Evolutionary conservation across 257 asterid genomes (phyloP).

Genomic region (Solanum corneliomulleri): DNA sequence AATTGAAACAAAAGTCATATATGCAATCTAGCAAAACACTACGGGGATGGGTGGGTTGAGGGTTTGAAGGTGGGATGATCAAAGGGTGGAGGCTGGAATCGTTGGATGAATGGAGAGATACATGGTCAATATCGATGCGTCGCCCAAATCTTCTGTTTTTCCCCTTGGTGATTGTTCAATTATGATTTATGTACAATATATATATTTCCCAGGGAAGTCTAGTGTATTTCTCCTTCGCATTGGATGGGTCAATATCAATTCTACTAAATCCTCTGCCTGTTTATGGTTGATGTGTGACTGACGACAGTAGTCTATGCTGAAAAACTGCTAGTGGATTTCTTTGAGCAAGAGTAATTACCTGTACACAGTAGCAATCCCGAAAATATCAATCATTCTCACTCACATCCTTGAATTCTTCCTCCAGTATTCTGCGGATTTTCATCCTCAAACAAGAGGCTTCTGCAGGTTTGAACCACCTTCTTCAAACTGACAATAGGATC

Average conservation of each 20-base stretch:
- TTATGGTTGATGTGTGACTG: not conserved
- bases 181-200: not conserved
- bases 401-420: conserved; percentile 31
- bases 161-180: not conserved
- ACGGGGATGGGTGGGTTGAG: too few relatives aligned
- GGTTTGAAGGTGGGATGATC: too few relatives aligned
- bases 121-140: not conserved
- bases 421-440: conserved; percentile 30
- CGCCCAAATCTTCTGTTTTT: not conserved
- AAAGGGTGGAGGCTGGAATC: too few relatives aligned
- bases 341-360: not conserved
- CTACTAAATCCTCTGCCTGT: not conserved
- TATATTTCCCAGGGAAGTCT: not conserved
- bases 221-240: not conserved
- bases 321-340: not conserved
- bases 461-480: conserved; percentile 68
- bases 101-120: too few relatives aligned
- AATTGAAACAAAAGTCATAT: too few relatives aligned
- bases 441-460: conserved; percentile 71
- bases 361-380: not conserved
- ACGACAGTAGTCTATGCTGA: not conserved
- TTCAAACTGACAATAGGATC: conserved; percentile 46
- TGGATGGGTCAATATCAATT: not conserved
- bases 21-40: too few relatives aligned
- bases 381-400: not conserved